Evolutionary conservation across 2,329 filamentous ascomycete species (phyloP), one percentile per base, ranked within the genome.

Genomic region (Teratosphaeria gauchensis): DNA sequence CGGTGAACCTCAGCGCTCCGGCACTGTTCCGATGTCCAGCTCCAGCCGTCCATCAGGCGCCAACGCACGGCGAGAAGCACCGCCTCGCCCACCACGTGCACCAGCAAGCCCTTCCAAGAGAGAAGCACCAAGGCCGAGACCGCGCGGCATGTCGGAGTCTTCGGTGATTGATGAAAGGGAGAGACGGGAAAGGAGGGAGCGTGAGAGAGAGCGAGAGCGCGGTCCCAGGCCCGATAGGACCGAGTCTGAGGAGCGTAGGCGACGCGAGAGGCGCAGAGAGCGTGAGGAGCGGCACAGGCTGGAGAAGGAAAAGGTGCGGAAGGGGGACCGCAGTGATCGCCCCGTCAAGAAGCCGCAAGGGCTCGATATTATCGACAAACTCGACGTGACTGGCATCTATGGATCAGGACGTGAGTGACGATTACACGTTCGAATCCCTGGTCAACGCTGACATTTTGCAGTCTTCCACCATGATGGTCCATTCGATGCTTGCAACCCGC

Each of bases 401-500:
- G 92, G 94, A 59, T 90, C 88, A 68, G 92, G 92, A 75, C 78
- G 90, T 95, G 79, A 76, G 89, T 51, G 8, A 46, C 62, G 31
- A 38, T 6, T 31, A n/a, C 24, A 32, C 12, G n/a, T 54, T 19
- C 46, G 28, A 24, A 46, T 33, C 32, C 35, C 48, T 56, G 30
- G n/a, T 19, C 30, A 33, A 24, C n/a, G 35, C 42, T 54, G 48
- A 53, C 24, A 28, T 55, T 59, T 48, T n/a, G 16, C 68, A 95
- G 91, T 96, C 65, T 96, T 97, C 75, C 94, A 99, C 69, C 94
- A 99, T 70, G 94, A 97, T 69, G 94, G 94, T 0, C 94, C 94
- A 4, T 99, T 96, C 68, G 94, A 99, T 74, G 94, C 94, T 21
- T 89, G 94, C 72, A 95, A 96, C 73, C 91, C 94, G 4, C 89